Base-by-base conservation (phyloP, 352 stramenopile genomes). In the Phytophthora pseudosyringae region DNA sequence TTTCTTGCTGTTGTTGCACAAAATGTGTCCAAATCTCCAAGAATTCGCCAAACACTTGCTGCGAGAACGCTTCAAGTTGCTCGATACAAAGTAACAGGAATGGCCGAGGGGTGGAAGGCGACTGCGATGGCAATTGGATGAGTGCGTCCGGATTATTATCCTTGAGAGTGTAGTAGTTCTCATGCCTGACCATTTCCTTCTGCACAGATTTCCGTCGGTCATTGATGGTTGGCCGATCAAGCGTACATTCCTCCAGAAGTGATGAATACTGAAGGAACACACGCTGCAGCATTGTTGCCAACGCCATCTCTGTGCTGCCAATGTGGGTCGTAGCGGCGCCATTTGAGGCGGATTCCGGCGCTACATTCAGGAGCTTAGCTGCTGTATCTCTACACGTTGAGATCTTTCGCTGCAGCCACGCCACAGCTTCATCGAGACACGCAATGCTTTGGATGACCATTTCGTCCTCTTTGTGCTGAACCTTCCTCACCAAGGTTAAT, bases 61-160 rank as follows among this genome's bases (percentile, higher is more conserved):
- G 73, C 7, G 79, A 74, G 9, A 95, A 85, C 0, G 56, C 54
- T 64, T 95, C 87, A 10, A 93, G 69, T 56, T 93, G 78, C 39
- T 93, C 87, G n/a, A 95, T 81, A 55, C 85, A 92, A 1, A 95
- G 56, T 32, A 95, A 33, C 25, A 89, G 29, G 46, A 78, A 93
- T 5, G 84, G 67, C n/a, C 45, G 67, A 21, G 50, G 56, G 43
- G 52, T 16, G 43, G 56, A 25, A 52, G 40, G 8, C 16, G 36
- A 25, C 11, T 43, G 46, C 3, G 6, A 18, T 25, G 29, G 40
- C 6, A 33, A 16, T 60, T 38, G 7, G 39, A 25, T 45, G 13
- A 46, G 8, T 15, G 32, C 28, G 63, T 18, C 43, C 28, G 16
- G 4, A 16, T 33, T 18, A 38, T 68, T 46, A 15, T 58, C 31